A percentile compares a stretch with the other conserved stretches of the same genome.
These are phyloP conservation scores for Pontederia crassipes DNA, from an alignment of 176 grass and related monocot species.

Conservation along the genomic window DNA sequence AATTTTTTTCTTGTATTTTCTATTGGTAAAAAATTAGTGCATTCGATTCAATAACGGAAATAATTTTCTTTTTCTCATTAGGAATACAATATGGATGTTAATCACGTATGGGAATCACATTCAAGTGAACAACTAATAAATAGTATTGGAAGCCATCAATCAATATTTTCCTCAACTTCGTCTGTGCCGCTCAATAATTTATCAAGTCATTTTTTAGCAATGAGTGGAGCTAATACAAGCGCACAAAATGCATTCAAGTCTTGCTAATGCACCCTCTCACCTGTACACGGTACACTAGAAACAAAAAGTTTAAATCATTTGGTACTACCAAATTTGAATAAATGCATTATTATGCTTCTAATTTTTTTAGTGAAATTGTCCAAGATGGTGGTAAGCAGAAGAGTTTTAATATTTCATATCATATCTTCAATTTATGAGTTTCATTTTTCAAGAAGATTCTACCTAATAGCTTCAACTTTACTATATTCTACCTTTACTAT, in stretches of 20 bases:
- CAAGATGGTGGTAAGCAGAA: too few species aligned
- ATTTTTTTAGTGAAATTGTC: too few species aligned
- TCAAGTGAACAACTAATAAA: conserved; percentile 5
- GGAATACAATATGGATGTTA: background rate
- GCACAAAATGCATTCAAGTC: background rate
- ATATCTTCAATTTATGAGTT: too few species aligned
- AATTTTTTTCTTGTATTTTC: too few species aligned
- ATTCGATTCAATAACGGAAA: background rate
- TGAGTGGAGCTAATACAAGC: background rate
- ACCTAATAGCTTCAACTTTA: too few species aligned
- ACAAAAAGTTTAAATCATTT: too few species aligned
- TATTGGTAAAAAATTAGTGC: background rate
- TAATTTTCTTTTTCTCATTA: conserved; percentile 4
- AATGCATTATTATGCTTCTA: too few species aligned
- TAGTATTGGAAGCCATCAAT: background rate
- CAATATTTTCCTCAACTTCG: background rate
- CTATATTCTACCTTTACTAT: too few species aligned
- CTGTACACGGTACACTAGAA: too few species aligned
- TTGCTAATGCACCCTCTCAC: background rate
- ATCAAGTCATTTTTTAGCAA: background rate
- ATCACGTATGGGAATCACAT: background rate
- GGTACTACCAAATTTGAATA: too few species aligned
- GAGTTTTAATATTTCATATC: too few species aligned
- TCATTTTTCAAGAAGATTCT: too few species aligned
- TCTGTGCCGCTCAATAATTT: background rate